Conservation (phyloP, 202 grass and related monocot species). For the Carex sylvatica region DNA sequence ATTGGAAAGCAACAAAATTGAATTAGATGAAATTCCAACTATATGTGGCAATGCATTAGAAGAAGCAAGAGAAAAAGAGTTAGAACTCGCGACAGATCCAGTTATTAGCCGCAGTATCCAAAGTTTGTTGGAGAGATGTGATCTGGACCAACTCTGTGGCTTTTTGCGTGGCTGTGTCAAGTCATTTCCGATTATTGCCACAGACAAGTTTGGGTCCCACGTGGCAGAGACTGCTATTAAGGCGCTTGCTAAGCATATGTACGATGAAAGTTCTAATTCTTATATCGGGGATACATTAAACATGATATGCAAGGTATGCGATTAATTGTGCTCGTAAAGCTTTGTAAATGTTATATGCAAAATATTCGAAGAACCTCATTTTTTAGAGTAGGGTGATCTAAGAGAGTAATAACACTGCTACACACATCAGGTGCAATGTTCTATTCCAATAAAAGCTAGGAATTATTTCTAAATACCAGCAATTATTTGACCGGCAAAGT, state of each 20-base stretch:
- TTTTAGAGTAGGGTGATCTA: not conserved
- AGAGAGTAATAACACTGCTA: not conserved
- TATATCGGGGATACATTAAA: slow-evolving; percentile 60
- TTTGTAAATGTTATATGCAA: not conserved
- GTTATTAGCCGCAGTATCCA: slow-evolving; percentile 81
- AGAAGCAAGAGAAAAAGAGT: slow-evolving; percentile 89
- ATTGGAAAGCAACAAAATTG: slow-evolving; percentile 66
- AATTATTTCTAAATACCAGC: not conserved
- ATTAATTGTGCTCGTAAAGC: not conserved
- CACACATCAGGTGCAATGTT: not conserved
- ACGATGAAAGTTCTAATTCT: slow-evolving; percentile 59
- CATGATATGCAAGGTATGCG: slow-evolving; percentile 74
- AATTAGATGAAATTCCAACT: slow-evolving; percentile 63
- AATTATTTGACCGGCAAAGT: not conserved
- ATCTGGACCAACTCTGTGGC: slow-evolving; percentile 65
- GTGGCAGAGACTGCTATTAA: slow-evolving; percentile 74
- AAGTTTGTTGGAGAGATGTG: slow-evolving; percentile 65
- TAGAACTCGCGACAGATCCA: slow-evolving; percentile 67
- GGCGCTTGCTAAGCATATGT: slow-evolving; percentile 65
- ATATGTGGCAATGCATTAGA: slow-evolving; percentile 89
- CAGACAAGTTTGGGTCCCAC: slow-evolving; percentile 85
- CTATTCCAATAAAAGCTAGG: not conserved
- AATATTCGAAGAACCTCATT: not conserved
- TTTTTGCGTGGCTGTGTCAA: slow-evolving; percentile 62
- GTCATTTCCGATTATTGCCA: slow-evolving; percentile 53